These are phyloP conservation scores for Pezicula carpinea DNA, from an alignment of 2,329 filamentous ascomycete species.

Conservation along the genomic window DNA sequence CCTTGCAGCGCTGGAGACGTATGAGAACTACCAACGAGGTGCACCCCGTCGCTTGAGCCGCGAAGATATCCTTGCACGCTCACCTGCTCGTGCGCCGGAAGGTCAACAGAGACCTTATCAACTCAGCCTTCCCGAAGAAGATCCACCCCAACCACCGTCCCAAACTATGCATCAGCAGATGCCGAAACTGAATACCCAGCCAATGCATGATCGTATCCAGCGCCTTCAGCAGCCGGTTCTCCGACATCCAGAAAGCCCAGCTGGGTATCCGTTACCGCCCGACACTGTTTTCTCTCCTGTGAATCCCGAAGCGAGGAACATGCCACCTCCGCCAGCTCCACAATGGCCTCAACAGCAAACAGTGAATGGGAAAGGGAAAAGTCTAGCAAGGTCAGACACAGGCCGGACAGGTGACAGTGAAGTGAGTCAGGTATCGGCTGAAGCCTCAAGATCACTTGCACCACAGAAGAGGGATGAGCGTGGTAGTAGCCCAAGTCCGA, in stretches of 20 bases:
- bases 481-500: slow-evolving; percentile 2
- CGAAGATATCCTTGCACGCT: slow-evolving; percentile 26
- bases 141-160: slow-evolving; percentile 5
- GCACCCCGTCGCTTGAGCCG: slow-evolving; percentile 12
- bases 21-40: slow-evolving; percentile 4
- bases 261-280: slow-evolving; percentile 20
- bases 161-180: slow-evolving; percentile 8
- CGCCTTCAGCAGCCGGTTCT: slow-evolving; percentile 16
- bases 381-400: slow-evolving; percentile 3
- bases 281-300: slow-evolving; percentile 19
- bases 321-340: slow-evolving; percentile 20
- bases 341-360: slow-evolving; percentile 11
- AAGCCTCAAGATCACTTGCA: not conserved
- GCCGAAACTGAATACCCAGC: not conserved
- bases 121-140: slow-evolving; percentile 19
- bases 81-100: slow-evolving; percentile 18
- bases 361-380: slow-evolving; percentile 2
- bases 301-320: slow-evolving; percentile 13
- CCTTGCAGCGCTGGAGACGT: slow-evolving; percentile 4
- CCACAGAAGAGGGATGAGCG: slow-evolving; percentile 3
- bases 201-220: slow-evolving; percentile 10
- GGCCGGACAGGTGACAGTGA: slow-evolving; percentile 1
- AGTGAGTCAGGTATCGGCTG: not conserved
- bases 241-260: slow-evolving; percentile 20
- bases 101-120: slow-evolving; percentile 29